Base-by-base conservation (phyloP, 2,329 filamentous ascomycete species). In the Ambrosiella xylebori region DNA sequence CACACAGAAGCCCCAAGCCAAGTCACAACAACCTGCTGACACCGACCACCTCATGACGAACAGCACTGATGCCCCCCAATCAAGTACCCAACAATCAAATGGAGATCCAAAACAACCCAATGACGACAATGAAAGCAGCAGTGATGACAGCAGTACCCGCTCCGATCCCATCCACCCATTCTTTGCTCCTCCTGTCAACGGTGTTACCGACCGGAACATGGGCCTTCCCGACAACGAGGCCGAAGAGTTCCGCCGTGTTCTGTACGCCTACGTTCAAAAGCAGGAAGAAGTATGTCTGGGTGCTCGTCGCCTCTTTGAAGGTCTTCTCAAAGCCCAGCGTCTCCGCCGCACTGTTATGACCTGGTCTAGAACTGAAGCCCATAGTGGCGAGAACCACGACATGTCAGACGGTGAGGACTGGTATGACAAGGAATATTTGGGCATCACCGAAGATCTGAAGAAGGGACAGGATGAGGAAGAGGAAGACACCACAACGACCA, bases 401-500 rank as follows among this genome's bases (percentile, higher is more conserved):
- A 82, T 93, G 82, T 89, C 85, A 55, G 88, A 94, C 66, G 86
- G 86, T 9, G 88, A 94, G 72, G 88, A 94, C 67, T 94, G 86
- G 85, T 90, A 89, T 66, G 88, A 94, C 68, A 80, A 79, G 65
- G 84, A 88, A 57, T 85, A 88, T 70, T 91, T 86, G 86, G 80
- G 79, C 0, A 68, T 93, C 54, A 77, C 80, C 7, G 84, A 86
- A 61, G 83, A 86, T 63, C 71, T 91, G 7, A 84, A 87, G 68
- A 93, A 93, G 71, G 87, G 87, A 0, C 83, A 86, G 64, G 85
- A 89, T 61, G 83, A 86, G 66, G 87, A 91, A 65, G 87, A 93
- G 66, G 86, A 91, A 66, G 86, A 89, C 62, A 75, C 72, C 61
- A 71, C 74, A 62, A 75, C 76, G 62, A 75, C 77, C 57, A 82